phyloP scores from a whole-genome alignment of 139 green algal genomes.

The Volvox africanus region DNA sequence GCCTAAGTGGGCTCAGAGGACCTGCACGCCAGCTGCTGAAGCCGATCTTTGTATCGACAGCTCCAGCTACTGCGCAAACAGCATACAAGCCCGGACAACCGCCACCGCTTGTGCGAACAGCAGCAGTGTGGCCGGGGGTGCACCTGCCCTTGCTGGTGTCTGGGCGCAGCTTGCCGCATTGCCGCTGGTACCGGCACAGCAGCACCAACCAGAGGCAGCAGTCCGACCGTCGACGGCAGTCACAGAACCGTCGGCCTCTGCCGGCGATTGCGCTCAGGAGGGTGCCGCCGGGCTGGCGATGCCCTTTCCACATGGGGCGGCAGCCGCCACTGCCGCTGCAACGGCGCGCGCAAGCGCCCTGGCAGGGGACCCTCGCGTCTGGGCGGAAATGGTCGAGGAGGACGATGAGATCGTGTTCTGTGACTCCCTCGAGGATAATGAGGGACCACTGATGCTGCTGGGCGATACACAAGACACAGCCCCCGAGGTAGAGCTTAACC shows the following conservation, averaged over 20 bases:
- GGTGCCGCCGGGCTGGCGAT: background rate
- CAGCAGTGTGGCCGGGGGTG: background rate
- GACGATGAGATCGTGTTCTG: constrained; percentile 49
- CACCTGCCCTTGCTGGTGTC: background rate
- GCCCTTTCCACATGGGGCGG: background rate
- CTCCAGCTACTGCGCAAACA: background rate
- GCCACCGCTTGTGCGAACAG: background rate
- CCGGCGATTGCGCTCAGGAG: background rate
- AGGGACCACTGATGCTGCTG: background rate
- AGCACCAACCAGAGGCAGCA: background rate
- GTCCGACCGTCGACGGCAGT: too few species aligned
- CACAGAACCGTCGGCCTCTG: background rate
- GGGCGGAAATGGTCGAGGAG: constrained; percentile 35
- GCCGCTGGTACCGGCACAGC: background rate
- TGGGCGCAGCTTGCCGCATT: background rate
- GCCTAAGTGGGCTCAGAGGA: constrained; percentile 55
- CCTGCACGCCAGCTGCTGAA: background rate
- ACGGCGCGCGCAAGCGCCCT: background rate
- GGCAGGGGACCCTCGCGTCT: background rate
- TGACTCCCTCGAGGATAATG: background rate
- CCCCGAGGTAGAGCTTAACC: background rate
- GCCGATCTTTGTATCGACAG: too few species aligned
- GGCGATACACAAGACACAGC: background rate
- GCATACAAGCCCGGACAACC: background rate
- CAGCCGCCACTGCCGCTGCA: too few species aligned